These are phyloP conservation scores for Zanthoxylum bungeanum DNA, from an alignment of 345 rosid species.

Conservation along the genomic window DNA sequence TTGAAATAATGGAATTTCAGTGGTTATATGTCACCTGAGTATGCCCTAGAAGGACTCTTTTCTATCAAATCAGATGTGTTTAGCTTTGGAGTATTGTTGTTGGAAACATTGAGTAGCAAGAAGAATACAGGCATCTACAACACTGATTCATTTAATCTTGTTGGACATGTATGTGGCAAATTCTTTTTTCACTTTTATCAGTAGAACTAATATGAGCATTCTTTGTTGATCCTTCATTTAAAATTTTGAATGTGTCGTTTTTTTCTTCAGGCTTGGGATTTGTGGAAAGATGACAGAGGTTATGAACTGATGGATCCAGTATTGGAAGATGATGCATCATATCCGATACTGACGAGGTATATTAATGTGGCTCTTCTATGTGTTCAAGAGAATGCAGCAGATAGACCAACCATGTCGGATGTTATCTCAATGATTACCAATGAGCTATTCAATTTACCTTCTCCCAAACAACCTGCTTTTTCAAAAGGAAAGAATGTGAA, in stretches of 20 bases:
- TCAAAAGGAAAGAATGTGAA: background rate
- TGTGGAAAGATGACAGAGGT: background rate
- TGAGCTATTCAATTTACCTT: background rate
- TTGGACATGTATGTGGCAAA: slow-evolving; percentile 20
- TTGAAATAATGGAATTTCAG: slow-evolving; percentile 13
- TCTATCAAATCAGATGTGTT: slow-evolving; percentile 13
- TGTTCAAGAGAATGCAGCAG: background rate
- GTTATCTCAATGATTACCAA: background rate
- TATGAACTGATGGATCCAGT: background rate
- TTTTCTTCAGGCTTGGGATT: background rate
- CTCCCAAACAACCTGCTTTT: background rate
- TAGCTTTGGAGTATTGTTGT: slow-evolving; percentile 8
- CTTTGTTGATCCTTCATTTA: background rate
- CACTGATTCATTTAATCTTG: slow-evolving; percentile 23
- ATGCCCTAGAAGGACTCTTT: slow-evolving; percentile 1
- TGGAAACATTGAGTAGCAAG: slow-evolving; percentile 47
- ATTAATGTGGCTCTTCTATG: background rate
- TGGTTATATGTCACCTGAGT: slow-evolving; percentile 47
- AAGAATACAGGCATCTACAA: slow-evolving; percentile 43
- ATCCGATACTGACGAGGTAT: background rate
- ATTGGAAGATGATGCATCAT: background rate
- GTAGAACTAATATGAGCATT: background rate
- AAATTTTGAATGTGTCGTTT: too few relatives aligned
- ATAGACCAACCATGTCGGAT: background rate
- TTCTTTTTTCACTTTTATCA: background rate